Evolutionary conservation across 108 stramenopile genomes (phyloP).

Genomic region (Fragilariopsis cylindrus): DNA sequence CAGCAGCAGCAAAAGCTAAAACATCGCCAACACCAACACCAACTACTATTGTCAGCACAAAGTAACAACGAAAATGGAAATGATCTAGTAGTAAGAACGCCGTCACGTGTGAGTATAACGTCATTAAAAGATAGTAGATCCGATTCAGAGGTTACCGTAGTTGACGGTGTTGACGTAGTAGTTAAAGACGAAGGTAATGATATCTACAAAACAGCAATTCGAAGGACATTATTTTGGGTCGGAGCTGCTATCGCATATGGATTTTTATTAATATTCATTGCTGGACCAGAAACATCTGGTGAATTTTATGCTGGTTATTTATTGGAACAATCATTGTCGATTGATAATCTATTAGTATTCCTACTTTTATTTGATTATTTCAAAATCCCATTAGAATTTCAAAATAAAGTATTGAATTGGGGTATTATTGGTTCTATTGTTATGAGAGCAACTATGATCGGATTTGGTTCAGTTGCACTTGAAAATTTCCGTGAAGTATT

Average conservation of each 20-base stretch:
- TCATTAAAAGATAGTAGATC: not conserved
- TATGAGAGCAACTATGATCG: slow-evolving; percentile 95
- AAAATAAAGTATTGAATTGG: slow-evolving; percentile 83
- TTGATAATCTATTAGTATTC: slow-evolving; percentile 94
- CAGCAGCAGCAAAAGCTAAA: no score
- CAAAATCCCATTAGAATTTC: slow-evolving; percentile 62
- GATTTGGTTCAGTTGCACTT: slow-evolving; percentile 85
- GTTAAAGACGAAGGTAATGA: slow-evolving; percentile 14
- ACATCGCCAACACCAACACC: no score
- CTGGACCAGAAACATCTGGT: slow-evolving; percentile 43
- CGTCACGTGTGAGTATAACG: not conserved
- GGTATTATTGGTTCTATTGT: slow-evolving; percentile 88
- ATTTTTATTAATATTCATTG: slow-evolving; percentile 31
- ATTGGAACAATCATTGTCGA: slow-evolving; percentile 82
- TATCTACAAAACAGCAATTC: slow-evolving; percentile 62
- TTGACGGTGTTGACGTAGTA: not conserved
- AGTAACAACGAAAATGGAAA: no score
- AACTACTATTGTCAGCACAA: no score
- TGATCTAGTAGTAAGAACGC: not conserved
- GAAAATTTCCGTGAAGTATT: slow-evolving; percentile 83
- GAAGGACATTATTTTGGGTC: slow-evolving; percentile 72
- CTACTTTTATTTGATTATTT: slow-evolving; percentile 90
- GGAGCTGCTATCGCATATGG: slow-evolving; percentile 69
- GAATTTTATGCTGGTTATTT: slow-evolving; percentile 92
- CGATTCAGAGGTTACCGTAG: not conserved